These are phyloP conservation scores for Wilhelminamyces savonicus DNA, from an alignment of 805 yeast species.

Conservation along the genomic window DNA sequence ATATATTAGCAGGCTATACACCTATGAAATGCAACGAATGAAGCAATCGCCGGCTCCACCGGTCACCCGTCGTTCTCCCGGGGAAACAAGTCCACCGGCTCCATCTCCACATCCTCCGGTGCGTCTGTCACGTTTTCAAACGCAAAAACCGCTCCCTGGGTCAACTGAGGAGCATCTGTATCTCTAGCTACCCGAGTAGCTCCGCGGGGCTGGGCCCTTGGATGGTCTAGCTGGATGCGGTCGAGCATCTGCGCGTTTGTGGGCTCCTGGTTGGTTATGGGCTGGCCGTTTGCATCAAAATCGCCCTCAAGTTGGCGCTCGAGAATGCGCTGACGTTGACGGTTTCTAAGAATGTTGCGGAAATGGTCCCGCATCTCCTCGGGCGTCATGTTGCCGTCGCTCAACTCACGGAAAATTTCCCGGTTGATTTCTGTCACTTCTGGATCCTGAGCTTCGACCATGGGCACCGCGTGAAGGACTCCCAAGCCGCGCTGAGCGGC, in stretches of 20 bases:
- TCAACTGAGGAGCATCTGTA: constrained; percentile 37
- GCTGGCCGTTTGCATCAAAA: too few species aligned
- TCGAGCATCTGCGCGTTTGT: too few species aligned
- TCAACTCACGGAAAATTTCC: constrained; percentile 24
- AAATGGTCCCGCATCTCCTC: constrained; percentile 30
- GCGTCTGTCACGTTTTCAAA: too few species aligned
- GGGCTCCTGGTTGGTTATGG: too few species aligned
- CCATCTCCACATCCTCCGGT: constrained; percentile 33
- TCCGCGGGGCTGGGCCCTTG: background rate
- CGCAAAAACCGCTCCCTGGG: constrained; percentile 37
- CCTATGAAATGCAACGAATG: too few species aligned
- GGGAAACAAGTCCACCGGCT: constrained; percentile 19
- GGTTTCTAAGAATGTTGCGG: constrained; percentile 20
- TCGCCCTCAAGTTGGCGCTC: constrained; percentile 1
- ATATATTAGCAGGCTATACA: too few species aligned
- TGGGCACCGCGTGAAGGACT: constrained; percentile 11
- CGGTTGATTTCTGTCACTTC: constrained; percentile 22
- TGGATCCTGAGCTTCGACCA: constrained; percentile 7
- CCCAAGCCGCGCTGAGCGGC: constrained; percentile 25
- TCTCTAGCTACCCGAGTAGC: too few species aligned
- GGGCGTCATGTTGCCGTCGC: constrained; percentile 22
- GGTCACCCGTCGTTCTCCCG: too few species aligned
- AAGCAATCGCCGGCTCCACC: too few species aligned
- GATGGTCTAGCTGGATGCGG: too few species aligned
- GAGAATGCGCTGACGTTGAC: constrained; percentile 17